phyloP scores from a whole-genome alignment of 2,329 filamentous ascomycete species.

The Pezicula radicicola region DNA sequence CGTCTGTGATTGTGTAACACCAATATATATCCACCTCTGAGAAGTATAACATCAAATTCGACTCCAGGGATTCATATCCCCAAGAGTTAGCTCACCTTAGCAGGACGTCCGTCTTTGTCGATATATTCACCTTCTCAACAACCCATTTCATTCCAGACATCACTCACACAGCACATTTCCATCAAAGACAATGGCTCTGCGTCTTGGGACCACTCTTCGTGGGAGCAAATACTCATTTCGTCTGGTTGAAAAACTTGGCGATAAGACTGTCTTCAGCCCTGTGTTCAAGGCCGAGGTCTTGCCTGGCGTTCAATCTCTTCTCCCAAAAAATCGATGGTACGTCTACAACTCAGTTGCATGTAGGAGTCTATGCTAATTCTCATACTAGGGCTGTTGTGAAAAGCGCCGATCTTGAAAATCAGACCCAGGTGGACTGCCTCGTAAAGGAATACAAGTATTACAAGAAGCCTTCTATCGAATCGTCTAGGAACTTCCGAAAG shows the following conservation, averaged over 20 bases:
- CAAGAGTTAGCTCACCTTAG: too few species aligned
- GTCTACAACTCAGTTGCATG: constrained; percentile 2
- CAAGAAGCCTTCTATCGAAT: constrained; percentile 6
- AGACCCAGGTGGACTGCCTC: constrained; percentile 3
- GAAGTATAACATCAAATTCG: too few species aligned
- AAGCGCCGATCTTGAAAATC: constrained; percentile 6
- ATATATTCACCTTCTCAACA: too few species aligned
- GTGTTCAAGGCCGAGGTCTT: constrained; percentile 7
- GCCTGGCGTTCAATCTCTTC: constrained; percentile 4
- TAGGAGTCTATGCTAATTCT: constrained; percentile 2
- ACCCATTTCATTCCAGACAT: neutral
- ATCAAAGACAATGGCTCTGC: constrained; percentile 4
- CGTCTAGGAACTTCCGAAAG: constrained; percentile 6
- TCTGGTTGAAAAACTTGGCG: constrained; percentile 6
- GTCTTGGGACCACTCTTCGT: constrained; percentile 3
- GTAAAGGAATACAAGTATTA: constrained; percentile 9
- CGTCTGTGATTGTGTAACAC: too few species aligned
- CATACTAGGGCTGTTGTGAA: constrained; percentile 6
- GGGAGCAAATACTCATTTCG: constrained; percentile 4
- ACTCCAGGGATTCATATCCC: too few species aligned
- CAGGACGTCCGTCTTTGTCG: too few species aligned
- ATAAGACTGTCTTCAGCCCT: constrained; percentile 6
- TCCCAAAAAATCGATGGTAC: constrained; percentile 5
- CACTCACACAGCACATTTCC: neutral
- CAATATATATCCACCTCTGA: too few species aligned